Conservation (phyloP, 352 stramenopile genomes). For the Thalassiosira sp. region DNA sequence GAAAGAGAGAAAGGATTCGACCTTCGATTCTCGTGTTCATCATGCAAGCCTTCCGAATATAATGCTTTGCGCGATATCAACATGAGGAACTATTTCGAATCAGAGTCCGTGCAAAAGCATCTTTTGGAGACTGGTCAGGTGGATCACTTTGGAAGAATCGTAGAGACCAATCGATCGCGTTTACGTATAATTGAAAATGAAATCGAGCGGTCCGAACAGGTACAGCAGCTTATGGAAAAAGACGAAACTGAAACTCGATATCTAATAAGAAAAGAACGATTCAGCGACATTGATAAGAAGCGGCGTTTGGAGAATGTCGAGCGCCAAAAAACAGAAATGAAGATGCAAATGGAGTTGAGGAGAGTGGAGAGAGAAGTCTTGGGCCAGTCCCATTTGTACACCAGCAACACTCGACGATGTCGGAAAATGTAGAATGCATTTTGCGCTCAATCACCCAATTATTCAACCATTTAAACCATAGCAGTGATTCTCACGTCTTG, state of each 20-base stretch:
- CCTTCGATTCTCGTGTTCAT: not conserved
- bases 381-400: slow-evolving; percentile 1
- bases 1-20: not conserved
- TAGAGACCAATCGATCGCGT: not conserved
- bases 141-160: not conserved
- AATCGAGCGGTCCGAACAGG: not conserved
- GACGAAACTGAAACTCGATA: slow-evolving; percentile 2
- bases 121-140: slow-evolving; percentile 9
- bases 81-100: slow-evolving; percentile 14
- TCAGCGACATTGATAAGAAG: slow-evolving; percentile 1
- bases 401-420: no score
- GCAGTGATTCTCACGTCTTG: no score
- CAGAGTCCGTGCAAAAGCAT: not conserved
- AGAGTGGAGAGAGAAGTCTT: not conserved
- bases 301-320: not conserved
- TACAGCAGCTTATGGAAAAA: not conserved
- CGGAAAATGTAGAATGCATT: no score
- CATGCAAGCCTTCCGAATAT: slow-evolving; percentile 5
- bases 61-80: slow-evolving; percentile 11
- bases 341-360: not conserved
- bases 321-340: not conserved
- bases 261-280: slow-evolving; percentile 2
- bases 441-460: no score
- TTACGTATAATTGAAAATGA: slow-evolving; percentile 12
- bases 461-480: no score